Conservation (phyloP, 169 alveolate species). For the Perkinsus olseni region DNA sequence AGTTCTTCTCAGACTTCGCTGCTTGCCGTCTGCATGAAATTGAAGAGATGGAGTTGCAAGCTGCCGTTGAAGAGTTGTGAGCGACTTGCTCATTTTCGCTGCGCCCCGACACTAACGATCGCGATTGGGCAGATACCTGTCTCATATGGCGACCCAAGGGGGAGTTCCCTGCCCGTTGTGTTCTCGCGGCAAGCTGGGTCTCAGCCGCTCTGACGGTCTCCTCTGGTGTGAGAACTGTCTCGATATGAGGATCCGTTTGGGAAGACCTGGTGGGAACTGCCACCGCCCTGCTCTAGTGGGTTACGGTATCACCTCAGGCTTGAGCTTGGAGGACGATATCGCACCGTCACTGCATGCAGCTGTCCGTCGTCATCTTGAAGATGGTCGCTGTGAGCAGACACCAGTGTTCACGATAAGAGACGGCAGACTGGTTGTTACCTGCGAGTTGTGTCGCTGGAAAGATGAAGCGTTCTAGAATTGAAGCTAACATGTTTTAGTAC, state of each 20-base stretch:
- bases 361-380: neutral
- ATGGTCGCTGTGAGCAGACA: neutral
- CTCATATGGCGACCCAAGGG: neutral
- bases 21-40: neutral
- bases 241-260: neutral
- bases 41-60: neutral
- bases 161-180: neutral
- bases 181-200: neutral
- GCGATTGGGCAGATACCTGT: neutral
- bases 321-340: neutral
- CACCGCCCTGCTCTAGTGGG: neutral
- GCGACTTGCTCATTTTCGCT: neutral
- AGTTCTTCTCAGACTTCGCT: neutral
- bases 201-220: neutral
- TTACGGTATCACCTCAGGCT: neutral
- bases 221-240: neutral
- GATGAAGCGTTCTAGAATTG: neutral
- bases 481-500: neutral
- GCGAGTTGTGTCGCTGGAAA: neutral
- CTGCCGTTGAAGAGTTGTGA: neutral
- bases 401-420: neutral
- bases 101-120: no score
- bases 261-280: neutral
- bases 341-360: neutral
- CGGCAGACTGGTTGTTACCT: neutral